These are phyloP conservation scores for Colletotrichum melonis DNA, from an alignment of 2,329 filamentous ascomycete species.

Conservation along the genomic window DNA sequence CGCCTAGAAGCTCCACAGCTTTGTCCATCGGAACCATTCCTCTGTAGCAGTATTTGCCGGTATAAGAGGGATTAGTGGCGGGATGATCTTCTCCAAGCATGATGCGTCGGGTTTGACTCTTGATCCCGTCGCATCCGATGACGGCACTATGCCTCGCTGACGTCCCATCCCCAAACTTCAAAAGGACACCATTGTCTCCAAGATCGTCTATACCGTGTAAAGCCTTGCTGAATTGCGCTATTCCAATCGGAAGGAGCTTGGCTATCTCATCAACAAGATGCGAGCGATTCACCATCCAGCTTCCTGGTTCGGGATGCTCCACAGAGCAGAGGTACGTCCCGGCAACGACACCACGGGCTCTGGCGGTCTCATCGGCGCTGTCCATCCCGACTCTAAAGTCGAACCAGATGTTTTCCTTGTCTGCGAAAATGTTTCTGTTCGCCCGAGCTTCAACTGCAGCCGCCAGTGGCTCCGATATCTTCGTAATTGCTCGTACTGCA, in stretches of 20 bases:
- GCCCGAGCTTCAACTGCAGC: slow-evolving; percentile 38
- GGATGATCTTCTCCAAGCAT: too few relatives aligned
- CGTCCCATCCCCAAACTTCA: too few relatives aligned
- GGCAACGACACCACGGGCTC: neutral
- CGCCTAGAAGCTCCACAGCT: too few relatives aligned
- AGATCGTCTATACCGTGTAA: too few relatives aligned
- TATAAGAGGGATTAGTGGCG: too few relatives aligned
- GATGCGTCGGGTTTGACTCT: too few relatives aligned
- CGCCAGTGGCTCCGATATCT: slow-evolving; percentile 48
- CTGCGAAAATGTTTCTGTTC: neutral
- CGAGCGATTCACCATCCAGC: slow-evolving; percentile 8
- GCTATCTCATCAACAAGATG: slow-evolving; percentile 48
- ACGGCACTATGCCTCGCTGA: too few relatives aligned
- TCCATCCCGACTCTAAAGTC: slow-evolving; percentile 31
- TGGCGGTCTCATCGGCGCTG: slow-evolving; percentile 7
- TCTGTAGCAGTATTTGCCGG: too few relatives aligned
- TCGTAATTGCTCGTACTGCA: slow-evolving; percentile 56
- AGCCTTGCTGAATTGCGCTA: too few relatives aligned
- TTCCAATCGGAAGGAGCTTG: slow-evolving; percentile 45
- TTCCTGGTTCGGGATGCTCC: neutral
- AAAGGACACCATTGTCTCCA: too few relatives aligned
- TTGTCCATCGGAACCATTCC: too few relatives aligned
- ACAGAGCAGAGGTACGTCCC: slow-evolving; percentile 1
- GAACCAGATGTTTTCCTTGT: slow-evolving; percentile 37
- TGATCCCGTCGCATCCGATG: too few relatives aligned